Percentiles rank a stretch among this genome's conserved stretches.
phyloP scores from a whole-genome alignment of 2,329 filamentous ascomycete species.

The Pochonia chlamydosporia region DNA sequence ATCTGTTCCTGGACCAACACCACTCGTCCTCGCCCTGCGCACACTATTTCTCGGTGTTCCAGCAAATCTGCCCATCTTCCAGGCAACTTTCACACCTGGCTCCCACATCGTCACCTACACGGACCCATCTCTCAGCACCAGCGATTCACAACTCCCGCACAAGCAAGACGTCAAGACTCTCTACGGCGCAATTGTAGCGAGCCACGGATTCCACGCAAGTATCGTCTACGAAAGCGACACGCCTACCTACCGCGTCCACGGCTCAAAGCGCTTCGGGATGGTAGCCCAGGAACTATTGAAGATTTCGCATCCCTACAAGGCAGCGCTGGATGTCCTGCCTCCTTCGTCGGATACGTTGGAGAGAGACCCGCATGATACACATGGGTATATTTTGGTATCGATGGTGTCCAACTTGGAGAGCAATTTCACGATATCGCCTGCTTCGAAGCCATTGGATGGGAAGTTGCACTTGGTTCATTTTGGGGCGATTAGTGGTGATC shows the following conservation, averaged over 20 bases:
- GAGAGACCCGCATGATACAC: conserved; percentile 36
- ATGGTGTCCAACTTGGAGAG: conserved; percentile 78
- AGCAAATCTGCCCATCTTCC: conserved; percentile 55
- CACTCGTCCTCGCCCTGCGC: conserved; percentile 44
- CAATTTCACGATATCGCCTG: conserved; percentile 75
- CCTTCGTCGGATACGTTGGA: conserved; percentile 9
- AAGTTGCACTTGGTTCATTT: conserved; percentile 70
- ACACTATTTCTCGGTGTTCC: conserved; percentile 55
- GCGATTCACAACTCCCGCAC: conserved; percentile 10
- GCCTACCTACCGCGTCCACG: conserved; percentile 69
- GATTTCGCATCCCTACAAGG: conserved; percentile 44
- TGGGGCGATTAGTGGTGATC: conserved; percentile 56
- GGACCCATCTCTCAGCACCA: conserved; percentile 3
- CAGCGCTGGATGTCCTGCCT: conserved; percentile 31
- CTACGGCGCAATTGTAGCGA: conserved; percentile 77
- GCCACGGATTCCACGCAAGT: conserved; percentile 84
- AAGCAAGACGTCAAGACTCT: conserved; percentile 36
- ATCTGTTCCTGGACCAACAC: conserved; percentile 26
- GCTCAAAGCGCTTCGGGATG: conserved; percentile 75
- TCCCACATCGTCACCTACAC: conserved; percentile 40
- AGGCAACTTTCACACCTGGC: conserved; percentile 54
- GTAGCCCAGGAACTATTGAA: conserved; percentile 71
- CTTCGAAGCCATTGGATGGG: conserved; percentile 63
- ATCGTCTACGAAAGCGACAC: conserved; percentile 92
- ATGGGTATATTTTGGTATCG: conserved; percentile 72